A percentile compares a stretch with the other conserved stretches of the same genome.
Evolutionary conservation across 352 stramenopile genomes (phyloP).

Genomic region (Globisporangium nunn): DNA sequence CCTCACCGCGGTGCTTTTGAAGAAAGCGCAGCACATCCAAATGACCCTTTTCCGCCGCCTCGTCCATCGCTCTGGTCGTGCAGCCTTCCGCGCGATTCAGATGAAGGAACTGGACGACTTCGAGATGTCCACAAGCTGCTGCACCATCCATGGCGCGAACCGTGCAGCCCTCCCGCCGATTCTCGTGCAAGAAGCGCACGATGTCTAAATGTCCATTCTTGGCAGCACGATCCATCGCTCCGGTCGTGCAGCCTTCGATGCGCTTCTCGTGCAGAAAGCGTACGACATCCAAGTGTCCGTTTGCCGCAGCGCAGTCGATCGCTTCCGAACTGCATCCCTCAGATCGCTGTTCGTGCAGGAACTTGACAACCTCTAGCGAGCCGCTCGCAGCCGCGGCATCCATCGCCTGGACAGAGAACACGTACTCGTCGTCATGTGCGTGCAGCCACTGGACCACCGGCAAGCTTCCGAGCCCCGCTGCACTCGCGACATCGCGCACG

Average conservation of each 20-base stretch:
- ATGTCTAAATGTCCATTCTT: constrained; percentile 6
- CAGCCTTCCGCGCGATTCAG: constrained; percentile 7
- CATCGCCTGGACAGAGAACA: constrained; percentile 10
- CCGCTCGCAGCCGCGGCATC: constrained; percentile 8
- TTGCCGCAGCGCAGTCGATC: constrained; percentile 5
- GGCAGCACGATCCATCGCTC: constrained; percentile 11
- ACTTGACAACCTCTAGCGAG: constrained; percentile 6
- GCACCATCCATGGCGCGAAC: constrained; percentile 6
- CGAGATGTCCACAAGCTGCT: constrained; percentile 1
- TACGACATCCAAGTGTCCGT: constrained; percentile 8
- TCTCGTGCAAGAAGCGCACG: constrained; percentile 5
- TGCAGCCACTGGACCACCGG: constrained; percentile 6
- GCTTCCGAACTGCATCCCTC: constrained; percentile 10
- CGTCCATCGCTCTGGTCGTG: constrained; percentile 10
- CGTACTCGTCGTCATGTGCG: constrained; percentile 1
- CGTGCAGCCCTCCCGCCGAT: constrained; percentile 9
- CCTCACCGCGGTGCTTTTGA: constrained; percentile 14
- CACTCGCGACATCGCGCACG: not conserved
- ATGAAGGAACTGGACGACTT: constrained; percentile 9
- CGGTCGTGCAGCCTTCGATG: constrained; percentile 7
- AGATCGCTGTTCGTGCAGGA: constrained; percentile 6
- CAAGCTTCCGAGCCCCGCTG: not conserved
- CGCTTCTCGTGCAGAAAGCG: constrained; percentile 11
- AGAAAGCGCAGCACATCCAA: constrained; percentile 15
- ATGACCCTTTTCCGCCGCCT: constrained; percentile 14